Percentiles rank a stretch among this genome's conserved stretches.
These are phyloP conservation scores for Calonectria montana DNA, from an alignment of 2,329 filamentous ascomycete species.

Conservation along the genomic window DNA sequence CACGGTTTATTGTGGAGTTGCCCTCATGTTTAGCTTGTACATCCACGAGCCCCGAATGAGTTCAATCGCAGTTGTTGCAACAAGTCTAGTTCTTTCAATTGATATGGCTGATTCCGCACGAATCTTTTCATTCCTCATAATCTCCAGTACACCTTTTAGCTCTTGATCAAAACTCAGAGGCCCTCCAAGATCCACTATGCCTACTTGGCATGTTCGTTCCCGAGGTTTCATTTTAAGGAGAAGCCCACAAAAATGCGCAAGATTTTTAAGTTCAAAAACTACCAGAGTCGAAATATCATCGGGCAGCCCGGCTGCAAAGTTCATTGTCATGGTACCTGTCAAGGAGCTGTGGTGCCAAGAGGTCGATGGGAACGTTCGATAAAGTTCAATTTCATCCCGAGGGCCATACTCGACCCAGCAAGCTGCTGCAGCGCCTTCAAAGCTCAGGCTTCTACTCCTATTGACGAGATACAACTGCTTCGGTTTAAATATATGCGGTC, in stretches of 20 bases:
- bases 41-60: constrained; percentile 17
- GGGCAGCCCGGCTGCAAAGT: not conserved
- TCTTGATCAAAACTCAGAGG: not conserved
- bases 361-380: not conserved
- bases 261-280: not conserved
- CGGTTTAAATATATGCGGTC: not conserved
- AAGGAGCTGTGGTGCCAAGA: constrained; percentile 12
- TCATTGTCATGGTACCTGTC: constrained; percentile 21
- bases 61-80: not conserved
- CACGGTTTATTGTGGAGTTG: not conserved
- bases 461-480: constrained; percentile 23
- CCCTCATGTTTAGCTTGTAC: constrained; percentile 2
- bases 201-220: not conserved
- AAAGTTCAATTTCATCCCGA: not conserved
- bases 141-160: not conserved
- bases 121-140: not conserved
- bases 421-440: not conserved
- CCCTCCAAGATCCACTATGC: not conserved
- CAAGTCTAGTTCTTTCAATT: not conserved
- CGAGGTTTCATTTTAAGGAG: constrained; percentile 9
- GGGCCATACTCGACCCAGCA: constrained; percentile 25
- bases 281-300: not conserved
- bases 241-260: constrained; percentile 7
- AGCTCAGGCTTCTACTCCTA: not conserved
- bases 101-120: not conserved